A percentile compares a stretch with the other conserved stretches of the same genome.
phyloP scores from a whole-genome alignment of 192 early-diverging fungal species.

The Entomortierella beljakovae region DNA sequence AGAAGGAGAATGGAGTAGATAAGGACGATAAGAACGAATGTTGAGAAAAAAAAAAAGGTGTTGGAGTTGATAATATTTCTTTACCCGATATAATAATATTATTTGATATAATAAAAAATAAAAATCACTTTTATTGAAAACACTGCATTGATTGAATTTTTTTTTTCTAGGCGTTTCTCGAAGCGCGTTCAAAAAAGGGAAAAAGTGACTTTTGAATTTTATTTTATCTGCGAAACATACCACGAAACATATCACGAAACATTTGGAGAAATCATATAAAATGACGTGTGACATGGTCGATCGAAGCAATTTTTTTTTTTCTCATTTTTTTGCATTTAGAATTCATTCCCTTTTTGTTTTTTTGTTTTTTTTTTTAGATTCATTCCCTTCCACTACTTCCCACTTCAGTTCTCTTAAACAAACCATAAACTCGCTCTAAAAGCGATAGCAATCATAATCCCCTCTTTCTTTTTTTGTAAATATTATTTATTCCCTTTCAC shows the following conservation, averaged over 20 bases:
- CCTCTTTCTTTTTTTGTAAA: background rate
- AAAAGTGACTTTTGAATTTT: constrained; percentile 8
- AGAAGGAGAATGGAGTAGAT: background rate
- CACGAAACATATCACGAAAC: too few relatives aligned
- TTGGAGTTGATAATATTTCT: too few relatives aligned
- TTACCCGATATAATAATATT: too few relatives aligned
- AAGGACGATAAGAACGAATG: background rate
- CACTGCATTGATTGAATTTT: too few relatives aligned
- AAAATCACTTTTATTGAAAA: too few relatives aligned
- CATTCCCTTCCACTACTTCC: background rate
- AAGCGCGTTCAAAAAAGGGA: constrained; percentile 4
- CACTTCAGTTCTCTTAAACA: too few relatives aligned
- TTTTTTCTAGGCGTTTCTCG: background rate
- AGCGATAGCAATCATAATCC: too few relatives aligned
- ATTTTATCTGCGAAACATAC: background rate
- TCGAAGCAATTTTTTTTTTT: background rate
- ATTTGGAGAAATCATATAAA: background rate
- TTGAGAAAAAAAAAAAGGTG: too few relatives aligned
- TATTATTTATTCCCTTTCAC: background rate
- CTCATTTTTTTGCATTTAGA: background rate
- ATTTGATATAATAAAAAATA: too few relatives aligned
- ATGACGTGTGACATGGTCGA: background rate
- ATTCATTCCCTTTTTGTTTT: background rate
- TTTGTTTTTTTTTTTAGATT: background rate
- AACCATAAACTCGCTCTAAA: too few relatives aligned